phyloP scores from a whole-genome alignment of 2,329 filamentous ascomycete species.

The Neofusicoccum sp. region DNA sequence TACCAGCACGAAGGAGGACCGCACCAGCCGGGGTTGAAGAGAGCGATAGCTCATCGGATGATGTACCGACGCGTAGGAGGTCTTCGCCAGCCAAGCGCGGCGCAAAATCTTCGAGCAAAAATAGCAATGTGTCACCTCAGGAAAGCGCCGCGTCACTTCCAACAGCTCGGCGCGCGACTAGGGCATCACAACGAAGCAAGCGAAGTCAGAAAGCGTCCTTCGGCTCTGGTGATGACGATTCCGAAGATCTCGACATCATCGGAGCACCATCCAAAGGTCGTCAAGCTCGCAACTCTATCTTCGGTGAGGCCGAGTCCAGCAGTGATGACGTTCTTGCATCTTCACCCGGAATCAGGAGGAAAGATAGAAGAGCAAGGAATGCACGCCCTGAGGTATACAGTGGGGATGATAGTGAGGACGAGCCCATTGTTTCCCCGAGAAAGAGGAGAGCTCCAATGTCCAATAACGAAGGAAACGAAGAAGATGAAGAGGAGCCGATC shows the following conservation, averaged over 20 bases:
- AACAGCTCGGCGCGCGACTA: neutral
- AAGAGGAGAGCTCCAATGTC: conserved; percentile 22
- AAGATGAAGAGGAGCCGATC: conserved; percentile 22
- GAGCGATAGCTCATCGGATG: conserved; percentile 17
- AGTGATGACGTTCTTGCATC: conserved; percentile 20
- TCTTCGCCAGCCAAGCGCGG: neutral
- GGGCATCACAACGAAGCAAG: neutral
- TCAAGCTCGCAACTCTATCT: neutral
- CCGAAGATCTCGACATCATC: neutral
- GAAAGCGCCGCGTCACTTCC: neutral
- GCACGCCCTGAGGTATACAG: neutral
- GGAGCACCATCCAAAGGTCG: neutral
- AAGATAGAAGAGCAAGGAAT: neutral
- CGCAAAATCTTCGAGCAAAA: neutral
- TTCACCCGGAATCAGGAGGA: conserved; percentile 2
- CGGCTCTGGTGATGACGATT: neutral
- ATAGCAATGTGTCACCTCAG: neutral
- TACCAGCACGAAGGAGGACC: neutral
- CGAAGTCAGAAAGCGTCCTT: neutral
- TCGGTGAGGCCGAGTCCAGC: conserved; percentile 16
- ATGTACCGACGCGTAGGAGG: neutral
- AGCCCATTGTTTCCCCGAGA: neutral
- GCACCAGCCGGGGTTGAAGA: conserved; percentile 22
- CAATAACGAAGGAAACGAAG: too few relatives aligned
- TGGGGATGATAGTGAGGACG: too few relatives aligned